Evolutionary conservation across 768 basidiomycete genomes (phyloP).

Genomic region (Obba rivulosa): DNA sequence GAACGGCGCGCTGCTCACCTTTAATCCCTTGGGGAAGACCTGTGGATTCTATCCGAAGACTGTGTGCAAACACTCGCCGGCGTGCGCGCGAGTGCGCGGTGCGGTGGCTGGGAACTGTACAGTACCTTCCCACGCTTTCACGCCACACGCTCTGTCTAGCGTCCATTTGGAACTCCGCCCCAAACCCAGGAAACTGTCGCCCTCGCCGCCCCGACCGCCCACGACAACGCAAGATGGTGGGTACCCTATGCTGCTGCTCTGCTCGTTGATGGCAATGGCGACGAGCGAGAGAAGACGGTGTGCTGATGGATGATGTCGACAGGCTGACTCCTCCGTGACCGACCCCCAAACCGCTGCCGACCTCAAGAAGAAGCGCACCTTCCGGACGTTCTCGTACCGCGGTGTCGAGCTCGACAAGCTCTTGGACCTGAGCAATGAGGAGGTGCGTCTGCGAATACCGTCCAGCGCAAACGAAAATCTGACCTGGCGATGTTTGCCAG

Average conservation of each 20-base stretch:
- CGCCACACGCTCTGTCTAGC: constrained; percentile 31
- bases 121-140: constrained; percentile 44
- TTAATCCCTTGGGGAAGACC: constrained; percentile 94
- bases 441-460: constrained; percentile 49
- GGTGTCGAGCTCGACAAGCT: constrained; percentile 98
- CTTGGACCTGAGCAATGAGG: constrained; percentile 92
- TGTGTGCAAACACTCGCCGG: constrained; percentile 23
- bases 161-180: constrained; percentile 15
- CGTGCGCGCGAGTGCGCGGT: constrained; percentile 4
- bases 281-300: not conserved
- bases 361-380: constrained; percentile 97
- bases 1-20: constrained; percentile 33
- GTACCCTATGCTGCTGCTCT: constrained; percentile 6
- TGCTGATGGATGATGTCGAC: constrained; percentile 2
- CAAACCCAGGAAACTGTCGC: constrained; percentile 9
- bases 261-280: not conserved
- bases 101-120: constrained; percentile 42
- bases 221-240: constrained; percentile 27
- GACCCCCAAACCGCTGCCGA: constrained; percentile 93
- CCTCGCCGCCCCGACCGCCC: constrained; percentile 15
- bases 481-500: constrained; percentile 28
- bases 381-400: constrained; percentile 98
- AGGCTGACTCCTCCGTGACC: constrained; percentile 83
- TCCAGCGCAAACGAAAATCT: not conserved
- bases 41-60: constrained; percentile 85